A percentile compares a stretch with the other conserved stretches of the same genome.
Evolutionary conservation across 2,329 filamentous ascomycete species (phyloP).

Genomic region (Aciculosporium take): DNA sequence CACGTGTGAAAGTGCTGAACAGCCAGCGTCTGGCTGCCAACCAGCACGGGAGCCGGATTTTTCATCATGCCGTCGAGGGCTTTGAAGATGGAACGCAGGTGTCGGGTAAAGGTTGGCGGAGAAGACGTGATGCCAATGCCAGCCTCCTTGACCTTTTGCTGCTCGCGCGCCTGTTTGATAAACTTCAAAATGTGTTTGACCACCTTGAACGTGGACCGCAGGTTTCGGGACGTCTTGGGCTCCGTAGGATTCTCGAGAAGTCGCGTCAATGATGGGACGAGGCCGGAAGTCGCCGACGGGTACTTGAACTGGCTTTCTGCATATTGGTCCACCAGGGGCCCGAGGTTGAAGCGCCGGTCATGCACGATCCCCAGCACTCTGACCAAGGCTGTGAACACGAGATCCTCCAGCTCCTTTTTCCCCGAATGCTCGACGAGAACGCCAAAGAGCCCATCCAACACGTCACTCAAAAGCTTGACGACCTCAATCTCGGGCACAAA

Average conservation of each 20-base stretch:
- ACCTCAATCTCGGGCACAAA: constrained; percentile 97
- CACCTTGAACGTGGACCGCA: constrained; percentile 89
- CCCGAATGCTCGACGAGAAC: constrained; percentile 85
- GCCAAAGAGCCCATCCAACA: constrained; percentile 82
- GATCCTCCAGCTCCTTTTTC: constrained; percentile 80
- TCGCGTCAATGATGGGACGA: constrained; percentile 75
- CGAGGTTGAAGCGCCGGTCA: constrained; percentile 83
- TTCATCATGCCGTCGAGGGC: constrained; percentile 82
- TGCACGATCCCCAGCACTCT: constrained; percentile 86
- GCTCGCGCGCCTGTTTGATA: constrained; percentile 74
- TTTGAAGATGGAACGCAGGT: constrained; percentile 78
- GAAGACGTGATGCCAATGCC: constrained; percentile 71
- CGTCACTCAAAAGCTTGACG: constrained; percentile 80
- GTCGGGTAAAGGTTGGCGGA: constrained; percentile 60
- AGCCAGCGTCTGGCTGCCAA: constrained; percentile 86
- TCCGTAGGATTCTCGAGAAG: constrained; percentile 74
- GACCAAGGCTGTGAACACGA: constrained; percentile 82
- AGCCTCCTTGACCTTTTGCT: constrained; percentile 79
- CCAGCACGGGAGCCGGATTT: constrained; percentile 67
- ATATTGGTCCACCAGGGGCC: constrained; percentile 82
- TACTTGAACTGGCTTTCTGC: constrained; percentile 82
- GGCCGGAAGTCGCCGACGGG: constrained; percentile 76
- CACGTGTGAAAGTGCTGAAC: constrained; percentile 96
- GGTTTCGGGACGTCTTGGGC: constrained; percentile 64
- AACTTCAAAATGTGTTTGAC: constrained; percentile 88